Percentiles rank a stretch among this genome's conserved stretches.
These are phyloP conservation scores for Conoideocrella luteorostrata DNA, from an alignment of 2,329 filamentous ascomycete genomes.

Conservation along the genomic window DNA sequence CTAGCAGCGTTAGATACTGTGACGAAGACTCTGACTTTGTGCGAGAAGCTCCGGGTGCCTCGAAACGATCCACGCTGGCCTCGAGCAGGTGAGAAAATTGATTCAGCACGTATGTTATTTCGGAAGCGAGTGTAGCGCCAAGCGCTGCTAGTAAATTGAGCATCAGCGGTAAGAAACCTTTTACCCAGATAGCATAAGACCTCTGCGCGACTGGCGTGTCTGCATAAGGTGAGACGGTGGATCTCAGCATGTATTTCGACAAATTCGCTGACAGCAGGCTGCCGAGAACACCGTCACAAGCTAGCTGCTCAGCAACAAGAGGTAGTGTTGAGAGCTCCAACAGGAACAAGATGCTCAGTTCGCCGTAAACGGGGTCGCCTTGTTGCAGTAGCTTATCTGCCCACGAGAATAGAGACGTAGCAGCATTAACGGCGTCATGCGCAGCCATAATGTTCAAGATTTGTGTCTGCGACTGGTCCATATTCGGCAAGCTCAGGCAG, in stretches of 20 bases:
- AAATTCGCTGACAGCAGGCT: constrained; percentile 75
- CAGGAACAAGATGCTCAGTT: constrained; percentile 83
- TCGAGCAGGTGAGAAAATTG: constrained; percentile 76
- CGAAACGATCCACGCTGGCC: constrained; percentile 66
- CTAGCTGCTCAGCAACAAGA: constrained; percentile 79
- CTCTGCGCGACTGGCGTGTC: constrained; percentile 60
- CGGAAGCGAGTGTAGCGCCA: constrained; percentile 72
- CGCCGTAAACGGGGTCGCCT: constrained; percentile 85
- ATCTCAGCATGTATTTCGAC: constrained; percentile 66
- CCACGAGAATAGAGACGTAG: constrained; percentile 88
- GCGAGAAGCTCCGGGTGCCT: constrained; percentile 50
- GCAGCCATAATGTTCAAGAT: constrained; percentile 64
- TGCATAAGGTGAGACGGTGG: constrained; percentile 71
- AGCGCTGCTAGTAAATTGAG: constrained; percentile 82
- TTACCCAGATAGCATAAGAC: constrained; percentile 84
- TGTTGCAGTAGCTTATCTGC: constrained; percentile 72
- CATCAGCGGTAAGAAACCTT: constrained; percentile 79
- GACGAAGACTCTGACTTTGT: constrained; percentile 42
- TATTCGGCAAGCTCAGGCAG: constrained; percentile 70
- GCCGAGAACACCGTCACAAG: constrained; percentile 75
- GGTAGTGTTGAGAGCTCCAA: constrained; percentile 80
- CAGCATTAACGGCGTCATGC: constrained; percentile 72
- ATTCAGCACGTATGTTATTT: constrained; percentile 82
- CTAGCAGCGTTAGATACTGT: constrained; percentile 64
- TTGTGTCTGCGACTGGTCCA: constrained; percentile 64